phyloP scores from a whole-genome alignment of 257 asterid genomes.

The Plantago ovata region DNA sequence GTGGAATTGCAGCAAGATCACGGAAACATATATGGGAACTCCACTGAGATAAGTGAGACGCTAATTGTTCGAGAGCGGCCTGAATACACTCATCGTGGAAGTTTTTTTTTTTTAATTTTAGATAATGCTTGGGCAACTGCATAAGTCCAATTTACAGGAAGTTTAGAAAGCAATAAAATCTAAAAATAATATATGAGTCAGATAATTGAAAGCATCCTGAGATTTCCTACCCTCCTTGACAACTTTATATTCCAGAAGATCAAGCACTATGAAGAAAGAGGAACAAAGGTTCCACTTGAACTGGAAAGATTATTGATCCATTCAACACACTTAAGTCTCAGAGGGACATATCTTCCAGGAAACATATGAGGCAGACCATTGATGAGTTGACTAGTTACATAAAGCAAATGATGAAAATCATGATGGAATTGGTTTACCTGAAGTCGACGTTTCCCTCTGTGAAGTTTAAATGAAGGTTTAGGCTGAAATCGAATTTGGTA shows the following conservation, averaged over 20 bases:
- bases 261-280: slow-evolving; percentile 74
- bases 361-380: slow-evolving; percentile 69
- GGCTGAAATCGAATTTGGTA: too few species aligned
- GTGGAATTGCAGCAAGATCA: slow-evolving; percentile 80
- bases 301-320: slow-evolving; percentile 80
- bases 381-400: slow-evolving; percentile 55
- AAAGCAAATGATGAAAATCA: slow-evolving; percentile 61
- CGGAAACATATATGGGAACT: slow-evolving; percentile 84
- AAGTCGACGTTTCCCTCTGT: too few species aligned
- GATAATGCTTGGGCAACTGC: slow-evolving; percentile 80
- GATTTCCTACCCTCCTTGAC: slow-evolving; percentile 62
- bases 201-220: slow-evolving; percentile 32
- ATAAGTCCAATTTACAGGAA: slow-evolving; percentile 22
- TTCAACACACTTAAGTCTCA: slow-evolving; percentile 75
- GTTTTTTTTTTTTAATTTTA: slow-evolving; percentile 57
- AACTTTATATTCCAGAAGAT: slow-evolving; percentile 67
- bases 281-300: slow-evolving; percentile 69
- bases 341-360: slow-evolving; percentile 89
- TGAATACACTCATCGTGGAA: slow-evolving; percentile 78
- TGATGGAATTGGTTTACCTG: too few species aligned
- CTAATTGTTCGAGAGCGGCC: slow-evolving; percentile 64
- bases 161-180: slow-evolving; percentile 15
- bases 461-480: too few species aligned
- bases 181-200: slow-evolving; percentile 9
- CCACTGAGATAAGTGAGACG: slow-evolving; percentile 81